Evolutionary conservation across 768 basidiomycete genomes (phyloP), one percentile per base, ranked within the genome.

Genomic region (Leccinum subgranulosum): DNA sequence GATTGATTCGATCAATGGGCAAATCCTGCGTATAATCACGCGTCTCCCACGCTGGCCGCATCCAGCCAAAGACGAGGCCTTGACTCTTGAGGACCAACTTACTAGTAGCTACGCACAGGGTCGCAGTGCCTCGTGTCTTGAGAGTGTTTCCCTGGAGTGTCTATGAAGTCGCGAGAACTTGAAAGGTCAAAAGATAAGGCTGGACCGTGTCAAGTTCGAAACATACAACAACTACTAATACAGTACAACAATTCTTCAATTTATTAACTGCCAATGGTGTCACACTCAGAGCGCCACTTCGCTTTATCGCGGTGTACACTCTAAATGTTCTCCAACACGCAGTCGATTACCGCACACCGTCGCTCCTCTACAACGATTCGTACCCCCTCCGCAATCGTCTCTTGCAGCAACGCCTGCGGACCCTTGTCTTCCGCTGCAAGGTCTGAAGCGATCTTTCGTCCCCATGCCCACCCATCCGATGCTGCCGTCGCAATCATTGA

Each of bases 391-490:
- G 62, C 56, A 54, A 74, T 79, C 58, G 63, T 73, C 58, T 53
- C 65, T 51, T 62, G 74, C 12, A 82, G 61, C 7, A 64, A 63
- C 6, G 57, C 66, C 31, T 60, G 31, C 21, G 49, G 55, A 9
- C 51, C 71, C 55, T 65, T 68, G 67, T 55, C 65, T 67, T 60
- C 41, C 62, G 64, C 45, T 55, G 54, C 54, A 27, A 56, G 63
- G 25, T 64, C 61, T 17, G 63, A 68, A 10, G 74, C 75, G 12
- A 79, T 66, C 4, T 76, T 75, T 51, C 70, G 72, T 0, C 77
- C 77, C 78, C 83, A 85, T 0, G 78, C 84, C 87, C 87, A 89
- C 1, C 86, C 86, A 3, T 79, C 81, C 6, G 85, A 84, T 0
- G 87, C 86, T 0, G 86, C 87, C 2, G 81, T 80, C 0, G 87